Conservation (phyloP, 2,329 filamentous ascomycete species). For the Exserohilum turcica region DNA sequence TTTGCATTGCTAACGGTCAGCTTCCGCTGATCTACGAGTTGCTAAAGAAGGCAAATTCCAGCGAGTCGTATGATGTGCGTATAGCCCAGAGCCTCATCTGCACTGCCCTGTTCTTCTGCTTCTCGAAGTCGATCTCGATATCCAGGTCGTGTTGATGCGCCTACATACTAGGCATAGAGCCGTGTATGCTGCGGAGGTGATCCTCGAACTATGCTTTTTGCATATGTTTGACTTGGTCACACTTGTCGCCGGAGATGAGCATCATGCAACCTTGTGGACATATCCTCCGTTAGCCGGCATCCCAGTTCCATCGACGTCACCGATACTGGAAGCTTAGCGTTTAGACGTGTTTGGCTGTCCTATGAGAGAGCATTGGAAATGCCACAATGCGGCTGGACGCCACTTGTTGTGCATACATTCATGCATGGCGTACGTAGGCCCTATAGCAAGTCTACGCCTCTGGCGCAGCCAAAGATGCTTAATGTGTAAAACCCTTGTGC, state of each 20-base stretch:
- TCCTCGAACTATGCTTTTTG: constrained; percentile 3
- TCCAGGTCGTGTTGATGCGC: constrained; percentile 1
- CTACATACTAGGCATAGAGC: neutral
- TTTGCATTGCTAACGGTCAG: neutral
- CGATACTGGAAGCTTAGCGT: constrained; percentile 4
- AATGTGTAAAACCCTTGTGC: constrained; percentile 4
- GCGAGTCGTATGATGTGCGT: neutral
- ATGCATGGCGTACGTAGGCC: constrained; percentile 7
- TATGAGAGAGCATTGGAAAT: constrained; percentile 1
- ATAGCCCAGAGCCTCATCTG: constrained; percentile 7
- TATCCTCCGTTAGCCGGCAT: constrained; percentile 15
- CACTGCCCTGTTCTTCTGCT: neutral
- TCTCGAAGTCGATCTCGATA: neutral
- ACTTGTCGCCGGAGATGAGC: constrained; percentile 30
- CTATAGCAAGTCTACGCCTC: constrained; percentile 10
- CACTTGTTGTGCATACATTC: constrained; percentile 1
- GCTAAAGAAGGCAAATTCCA: constrained; percentile 16
- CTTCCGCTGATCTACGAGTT: constrained; percentile 4
- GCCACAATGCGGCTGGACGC: constrained; percentile 8
- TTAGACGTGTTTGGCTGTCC: constrained; percentile 4
- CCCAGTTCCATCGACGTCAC: constrained; percentile 34
- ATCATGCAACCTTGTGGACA: constrained; percentile 28
- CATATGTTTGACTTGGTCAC: constrained; percentile 12
- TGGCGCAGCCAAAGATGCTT: constrained; percentile 14
- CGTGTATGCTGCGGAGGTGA: constrained; percentile 4